These are phyloP conservation scores for Termitomyces sp. DNA, from an alignment of 768 basidiomycete genomes.

Conservation along the genomic window DNA sequence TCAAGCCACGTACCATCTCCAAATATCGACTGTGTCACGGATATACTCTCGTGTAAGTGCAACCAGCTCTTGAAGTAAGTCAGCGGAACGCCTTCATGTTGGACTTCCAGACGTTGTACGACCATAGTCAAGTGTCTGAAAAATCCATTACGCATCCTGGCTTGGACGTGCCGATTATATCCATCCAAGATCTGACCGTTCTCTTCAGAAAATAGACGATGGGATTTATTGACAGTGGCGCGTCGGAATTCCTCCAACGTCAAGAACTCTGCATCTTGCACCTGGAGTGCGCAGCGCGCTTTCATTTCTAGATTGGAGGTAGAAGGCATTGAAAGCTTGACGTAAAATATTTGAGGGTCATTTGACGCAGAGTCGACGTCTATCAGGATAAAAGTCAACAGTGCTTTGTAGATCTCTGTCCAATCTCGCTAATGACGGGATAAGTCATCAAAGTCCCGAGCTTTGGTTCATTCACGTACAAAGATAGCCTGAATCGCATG, in stretches of 20 bases:
- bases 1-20: constrained; percentile 1
- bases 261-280: constrained; percentile 4
- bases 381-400: neutral
- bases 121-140: neutral
- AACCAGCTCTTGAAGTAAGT: constrained; percentile 8
- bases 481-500: constrained; percentile 5
- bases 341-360: constrained; percentile 1
- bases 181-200: constrained; percentile 6
- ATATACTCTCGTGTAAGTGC: neutral
- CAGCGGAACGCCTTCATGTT: constrained; percentile 1
- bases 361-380: neutral
- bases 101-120: constrained; percentile 6
- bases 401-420: constrained; percentile 1
- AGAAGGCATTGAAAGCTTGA: constrained; percentile 5
- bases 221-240: constrained; percentile 8
- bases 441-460: neutral
- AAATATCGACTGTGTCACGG: neutral
- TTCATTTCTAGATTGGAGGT: neutral
- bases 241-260: constrained; percentile 7
- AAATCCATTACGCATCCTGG: neutral
- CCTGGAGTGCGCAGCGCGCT: neutral
- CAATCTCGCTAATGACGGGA: neutral
- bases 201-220: constrained; percentile 1
- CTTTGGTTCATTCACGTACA: neutral
- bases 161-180: constrained; percentile 1